Percentiles rank a stretch among this genome's conserved stretches.
Conservation (phyloP, 2,329 filamentous ascomycete species). For the Penicillium rolfsii region DNA sequence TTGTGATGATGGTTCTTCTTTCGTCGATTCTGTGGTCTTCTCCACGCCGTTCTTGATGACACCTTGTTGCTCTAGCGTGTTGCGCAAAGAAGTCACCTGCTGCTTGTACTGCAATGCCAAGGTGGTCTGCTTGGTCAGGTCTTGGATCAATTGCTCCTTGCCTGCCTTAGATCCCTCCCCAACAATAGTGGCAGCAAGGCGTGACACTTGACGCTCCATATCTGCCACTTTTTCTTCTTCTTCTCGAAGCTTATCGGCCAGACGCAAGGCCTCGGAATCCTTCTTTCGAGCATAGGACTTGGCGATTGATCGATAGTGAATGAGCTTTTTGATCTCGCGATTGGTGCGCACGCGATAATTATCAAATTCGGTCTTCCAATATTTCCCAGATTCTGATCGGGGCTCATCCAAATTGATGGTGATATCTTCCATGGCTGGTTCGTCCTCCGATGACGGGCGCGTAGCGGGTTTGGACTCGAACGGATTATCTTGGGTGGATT, state of each 20-base stretch:
- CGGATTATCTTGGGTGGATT: conserved; percentile 17
- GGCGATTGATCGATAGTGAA: conserved; percentile 62
- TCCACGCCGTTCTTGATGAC: conserved; percentile 38
- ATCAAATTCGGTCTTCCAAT: conserved; percentile 66
- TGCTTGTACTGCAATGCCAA: conserved; percentile 51
- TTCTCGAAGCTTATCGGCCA: conserved; percentile 56
- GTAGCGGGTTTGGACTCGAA: conserved; percentile 18
- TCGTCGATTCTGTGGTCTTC: conserved; percentile 26
- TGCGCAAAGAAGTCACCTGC: conserved; percentile 44
- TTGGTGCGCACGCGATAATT: conserved; percentile 61
- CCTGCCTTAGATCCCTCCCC: conserved; percentile 36
- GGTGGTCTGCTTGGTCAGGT: conserved; percentile 50
- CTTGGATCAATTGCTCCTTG: conserved; percentile 47
- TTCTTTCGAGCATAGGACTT: conserved; percentile 64
- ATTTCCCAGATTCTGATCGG: conserved; percentile 60
- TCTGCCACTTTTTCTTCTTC: conserved; percentile 52
- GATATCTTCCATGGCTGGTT: conserved; percentile 46
- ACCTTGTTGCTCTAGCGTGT: conserved; percentile 44
- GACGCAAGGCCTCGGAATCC: conserved; percentile 57
- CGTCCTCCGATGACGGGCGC: conserved; percentile 29
- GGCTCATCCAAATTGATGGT: conserved; percentile 60
- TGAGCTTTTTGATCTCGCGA: conserved; percentile 62
- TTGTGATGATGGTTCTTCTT: conserved; percentile 23
- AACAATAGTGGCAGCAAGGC: conserved; percentile 47
- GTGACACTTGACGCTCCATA: conserved; percentile 50